Conservation (phyloP, 352 stramenopile genomes). For the Globisporangium perplexum region DNA sequence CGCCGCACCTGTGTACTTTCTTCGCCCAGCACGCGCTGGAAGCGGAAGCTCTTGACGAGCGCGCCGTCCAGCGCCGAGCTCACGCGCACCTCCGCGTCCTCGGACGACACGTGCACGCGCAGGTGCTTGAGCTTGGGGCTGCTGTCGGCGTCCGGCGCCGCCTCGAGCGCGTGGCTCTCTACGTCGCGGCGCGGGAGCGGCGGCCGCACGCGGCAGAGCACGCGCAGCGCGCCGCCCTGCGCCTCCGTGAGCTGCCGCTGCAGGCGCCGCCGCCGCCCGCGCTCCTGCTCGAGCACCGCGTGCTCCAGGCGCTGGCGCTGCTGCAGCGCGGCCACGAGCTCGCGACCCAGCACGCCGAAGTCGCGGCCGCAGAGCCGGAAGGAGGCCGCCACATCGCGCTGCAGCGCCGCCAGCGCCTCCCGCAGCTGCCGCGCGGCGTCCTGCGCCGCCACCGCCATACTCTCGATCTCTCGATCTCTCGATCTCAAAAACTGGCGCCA, state of each 20-base stretch:
- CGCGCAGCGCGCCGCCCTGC: constrained; percentile 54
- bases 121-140: constrained; percentile 8
- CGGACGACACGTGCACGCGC: constrained; percentile 19
- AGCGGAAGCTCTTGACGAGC: constrained; percentile 81
- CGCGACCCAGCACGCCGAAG: constrained; percentile 56
- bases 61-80: constrained; percentile 35
- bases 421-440: constrained; percentile 27
- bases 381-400: constrained; percentile 58
- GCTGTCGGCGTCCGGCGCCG: neutral
- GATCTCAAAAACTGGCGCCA: neutral
- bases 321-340: constrained; percentile 48
- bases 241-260: constrained; percentile 43
- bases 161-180: constrained; percentile 1
- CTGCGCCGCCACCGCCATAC: neutral
- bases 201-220: constrained; percentile 78
- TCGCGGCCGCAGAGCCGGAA: constrained; percentile 67
- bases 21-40: constrained; percentile 82
- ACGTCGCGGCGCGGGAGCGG: constrained; percentile 12
- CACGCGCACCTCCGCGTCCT: constrained; percentile 13
- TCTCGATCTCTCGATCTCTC: no score
- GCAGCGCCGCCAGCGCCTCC: constrained; percentile 34
- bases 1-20: constrained; percentile 55
- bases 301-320: constrained; percentile 28
- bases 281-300: constrained; percentile 47
- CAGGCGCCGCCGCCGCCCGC: constrained; percentile 27